These are phyloP conservation scores for Arctium minus DNA, from an alignment of 129 eudicot genomes.

Conservation along the genomic window DNA sequence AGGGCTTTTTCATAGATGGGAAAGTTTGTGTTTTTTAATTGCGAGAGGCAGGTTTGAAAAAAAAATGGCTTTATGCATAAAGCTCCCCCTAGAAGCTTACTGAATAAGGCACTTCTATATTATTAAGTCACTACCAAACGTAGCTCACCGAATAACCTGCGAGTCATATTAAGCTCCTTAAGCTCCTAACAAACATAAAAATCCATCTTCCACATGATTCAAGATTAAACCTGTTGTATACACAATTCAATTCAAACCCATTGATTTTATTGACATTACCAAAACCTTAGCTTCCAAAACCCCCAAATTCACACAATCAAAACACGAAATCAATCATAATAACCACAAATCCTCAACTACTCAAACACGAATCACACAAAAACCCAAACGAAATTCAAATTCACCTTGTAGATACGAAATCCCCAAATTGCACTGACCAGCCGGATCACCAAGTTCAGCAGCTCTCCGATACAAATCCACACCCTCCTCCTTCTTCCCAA, in stretches of 20 bases:
- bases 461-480: conserved; percentile 55
- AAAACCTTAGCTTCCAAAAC: background rate
- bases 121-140: too few relatives aligned
- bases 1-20: too few relatives aligned
- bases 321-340: background rate
- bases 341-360: background rate
- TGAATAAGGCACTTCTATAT: too few relatives aligned
- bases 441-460: conserved; percentile 81
- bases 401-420: conserved; percentile 75
- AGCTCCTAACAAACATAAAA: too few relatives aligned
- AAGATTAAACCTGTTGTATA: too few relatives aligned
- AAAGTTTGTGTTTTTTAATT: too few relatives aligned
- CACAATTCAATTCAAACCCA: background rate
- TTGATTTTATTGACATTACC: background rate
- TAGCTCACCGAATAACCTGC: too few relatives aligned
- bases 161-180: too few relatives aligned
- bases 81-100: too few relatives aligned
- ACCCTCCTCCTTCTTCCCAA: conserved; percentile 69
- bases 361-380: background rate
- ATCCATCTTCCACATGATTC: too few relatives aligned
- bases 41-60: too few relatives aligned
- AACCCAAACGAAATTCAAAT: background rate
- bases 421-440: conserved; percentile 88
- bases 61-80: too few relatives aligned
- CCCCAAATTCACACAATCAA: background rate